phyloP scores from a whole-genome alignment of 148 eudicot species.

The Linanthus parryae region DNA sequence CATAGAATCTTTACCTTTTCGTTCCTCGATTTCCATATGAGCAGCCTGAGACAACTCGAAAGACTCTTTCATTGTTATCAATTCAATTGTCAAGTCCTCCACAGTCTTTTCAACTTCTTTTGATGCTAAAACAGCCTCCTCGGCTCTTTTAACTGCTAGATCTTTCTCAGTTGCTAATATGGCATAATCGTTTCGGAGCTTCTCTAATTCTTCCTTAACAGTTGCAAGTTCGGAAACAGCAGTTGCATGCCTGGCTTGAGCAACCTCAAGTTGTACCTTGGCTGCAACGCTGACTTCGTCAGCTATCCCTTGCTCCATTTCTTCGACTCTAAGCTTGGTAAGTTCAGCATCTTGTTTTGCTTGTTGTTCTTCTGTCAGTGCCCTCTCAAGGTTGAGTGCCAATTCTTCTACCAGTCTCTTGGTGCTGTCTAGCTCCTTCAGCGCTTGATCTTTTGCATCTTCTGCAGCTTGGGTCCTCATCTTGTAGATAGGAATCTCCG shows the following conservation, averaged over 20 bases:
- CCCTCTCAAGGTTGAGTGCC: conserved; percentile 83
- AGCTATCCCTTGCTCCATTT: conserved; percentile 89
- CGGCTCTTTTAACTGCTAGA: conserved; percentile 62
- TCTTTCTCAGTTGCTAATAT: conserved; percentile 51
- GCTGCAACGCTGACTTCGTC: conserved; percentile 86
- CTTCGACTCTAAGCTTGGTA: conserved; percentile 81
- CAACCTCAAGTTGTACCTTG: conserved; percentile 88
- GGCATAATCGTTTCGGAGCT: conserved; percentile 48
- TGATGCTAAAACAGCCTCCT: conserved; percentile 49
- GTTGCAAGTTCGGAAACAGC: conserved; percentile 60
- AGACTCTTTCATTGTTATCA: conserved; percentile 71
- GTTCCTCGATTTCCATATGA: conserved; percentile 92
- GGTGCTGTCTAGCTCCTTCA: conserved; percentile 79
- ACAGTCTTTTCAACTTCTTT: conserved; percentile 78
- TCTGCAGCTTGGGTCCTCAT: conserved; percentile 66
- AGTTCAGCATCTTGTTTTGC: conserved; percentile 94
- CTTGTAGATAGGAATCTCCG: conserved; percentile 74
- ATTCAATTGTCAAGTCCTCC: conserved; percentile 83
- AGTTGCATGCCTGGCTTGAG: conserved; percentile 58
- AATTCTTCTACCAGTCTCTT: conserved; percentile 83
- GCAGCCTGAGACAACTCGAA: conserved; percentile 85
- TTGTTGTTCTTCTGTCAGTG: conserved; percentile 80
- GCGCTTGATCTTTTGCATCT: conserved; percentile 38
- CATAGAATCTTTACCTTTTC: conserved; percentile 68
- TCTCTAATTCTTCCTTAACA: conserved; percentile 47